These are phyloP conservation scores for Abrus precatorius DNA, from an alignment of 306 rosid genomes.

Conservation along the genomic window DNA sequence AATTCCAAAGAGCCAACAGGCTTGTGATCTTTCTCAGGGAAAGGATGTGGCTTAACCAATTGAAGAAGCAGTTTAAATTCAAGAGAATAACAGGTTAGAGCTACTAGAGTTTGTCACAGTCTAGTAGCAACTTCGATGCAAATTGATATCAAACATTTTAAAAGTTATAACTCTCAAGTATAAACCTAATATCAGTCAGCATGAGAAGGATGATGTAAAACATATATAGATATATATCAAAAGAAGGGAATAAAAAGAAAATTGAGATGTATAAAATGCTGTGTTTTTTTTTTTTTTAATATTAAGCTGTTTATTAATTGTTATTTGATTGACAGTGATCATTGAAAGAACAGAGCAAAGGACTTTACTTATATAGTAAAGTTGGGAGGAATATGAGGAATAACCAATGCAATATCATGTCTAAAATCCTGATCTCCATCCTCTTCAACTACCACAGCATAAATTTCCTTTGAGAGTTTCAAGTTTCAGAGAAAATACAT, in stretches of 20 bases:
- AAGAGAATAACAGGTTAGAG: not conserved
- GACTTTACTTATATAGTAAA: not conserved
- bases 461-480: conserved; percentile 13
- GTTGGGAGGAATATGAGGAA: conserved; percentile 8
- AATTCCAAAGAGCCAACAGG: conserved; percentile 67
- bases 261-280: conserved; percentile 28
- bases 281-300: not conserved
- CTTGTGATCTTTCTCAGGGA: conserved; percentile 54
- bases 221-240: not conserved
- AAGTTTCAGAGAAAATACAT: conserved; percentile 8
- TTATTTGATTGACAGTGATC: conserved; percentile 4
- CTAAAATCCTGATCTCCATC: conserved; percentile 21
- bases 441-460: not conserved
- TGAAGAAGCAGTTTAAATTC: conserved; percentile 52
- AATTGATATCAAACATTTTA: conserved; percentile 44
- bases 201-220: conserved; percentile 27
- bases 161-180: conserved; percentile 36
- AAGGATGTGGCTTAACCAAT: conserved; percentile 50
- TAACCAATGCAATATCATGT: conserved; percentile 12
- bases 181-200: conserved; percentile 38
- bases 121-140: conserved; percentile 45
- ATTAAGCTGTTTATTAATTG: conserved; percentile 31
- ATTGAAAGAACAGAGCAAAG: conserved; percentile 17
- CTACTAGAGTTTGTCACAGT: conserved; percentile 49
- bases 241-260: conserved; percentile 39